phyloP scores from a whole-genome alignment of 352 stramenopile species.

The Sclerospora graminicola region DNA sequence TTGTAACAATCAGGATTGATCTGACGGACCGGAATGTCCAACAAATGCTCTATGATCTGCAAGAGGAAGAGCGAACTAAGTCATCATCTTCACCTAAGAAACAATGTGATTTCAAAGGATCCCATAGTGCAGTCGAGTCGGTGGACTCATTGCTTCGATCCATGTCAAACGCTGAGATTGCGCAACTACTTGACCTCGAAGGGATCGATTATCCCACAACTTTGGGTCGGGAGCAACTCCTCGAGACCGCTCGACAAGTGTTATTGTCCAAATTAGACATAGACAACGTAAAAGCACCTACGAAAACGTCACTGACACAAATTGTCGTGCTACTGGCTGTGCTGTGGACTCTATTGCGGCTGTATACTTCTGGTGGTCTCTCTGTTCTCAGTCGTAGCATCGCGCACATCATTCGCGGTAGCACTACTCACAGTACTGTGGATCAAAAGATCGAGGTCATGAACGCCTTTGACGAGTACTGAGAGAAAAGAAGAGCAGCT shows the following conservation, averaged over 20 bases:
- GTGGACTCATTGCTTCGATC: conserved; percentile 65
- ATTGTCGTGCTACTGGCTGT: conserved; percentile 47
- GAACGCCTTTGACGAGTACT: conserved; percentile 34
- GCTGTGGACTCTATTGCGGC: conserved; percentile 49
- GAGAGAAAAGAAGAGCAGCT: background rate
- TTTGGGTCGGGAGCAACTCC: conserved; percentile 53
- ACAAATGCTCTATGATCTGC: conserved; percentile 71
- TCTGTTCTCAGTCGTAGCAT: conserved; percentile 11
- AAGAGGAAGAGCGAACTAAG: conserved; percentile 52
- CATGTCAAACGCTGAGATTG: conserved; percentile 67
- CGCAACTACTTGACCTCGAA: conserved; percentile 43
- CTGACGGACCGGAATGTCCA: conserved; percentile 61
- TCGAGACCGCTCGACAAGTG: conserved; percentile 66
- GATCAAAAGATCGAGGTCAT: conserved; percentile 16
- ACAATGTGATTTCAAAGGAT: conserved; percentile 6
- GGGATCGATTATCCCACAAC: conserved; percentile 75
- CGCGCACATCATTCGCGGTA: no score
- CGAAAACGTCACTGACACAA: conserved; percentile 33
- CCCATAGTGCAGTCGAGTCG: conserved; percentile 22
- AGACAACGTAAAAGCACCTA: background rate
- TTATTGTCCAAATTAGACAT: conserved; percentile 42
- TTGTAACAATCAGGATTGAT: conserved; percentile 44
- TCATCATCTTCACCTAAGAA: conserved; percentile 8
- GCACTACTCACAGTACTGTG: background rate
- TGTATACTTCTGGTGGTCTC: conserved; percentile 65